Evolutionary conservation across 1,284 basidiomycete genomes (phyloP), one percentile per base, ranked within the genome.

Genomic region (Tilletia horrida): DNA sequence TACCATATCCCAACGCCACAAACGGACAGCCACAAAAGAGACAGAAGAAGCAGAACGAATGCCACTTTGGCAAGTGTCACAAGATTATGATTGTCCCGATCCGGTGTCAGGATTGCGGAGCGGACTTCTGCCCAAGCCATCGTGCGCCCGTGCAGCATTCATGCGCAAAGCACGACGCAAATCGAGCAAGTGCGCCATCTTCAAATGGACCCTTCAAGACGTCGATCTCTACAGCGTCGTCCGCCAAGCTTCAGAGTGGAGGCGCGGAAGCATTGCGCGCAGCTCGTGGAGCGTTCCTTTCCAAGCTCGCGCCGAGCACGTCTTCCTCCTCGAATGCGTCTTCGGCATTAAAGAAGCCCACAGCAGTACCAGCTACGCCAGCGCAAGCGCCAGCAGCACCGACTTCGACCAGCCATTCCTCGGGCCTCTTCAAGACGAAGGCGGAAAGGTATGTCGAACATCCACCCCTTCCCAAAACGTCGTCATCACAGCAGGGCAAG

Each of bases 51-150:
- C 45, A 61, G 1, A 74, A 74, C 67, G 74, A 78, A 55, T 78
- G 76, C 67, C 66, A 69, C 1, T 72, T 70, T 21, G 45, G 55
- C 50, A 74, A 70, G 64, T 78, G 76, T 68, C 64, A 66, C 35
- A 78, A 78, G 69, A 68, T 77, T 66, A 78, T 78, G 75, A 68
- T 78, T 40, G 75, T 77, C 23, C 75, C 74, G 13, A 78, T 78
- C 42, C 48, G 69, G 42, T 76, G 75, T 35, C 70, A 73, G 0
- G 68, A 69, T 25, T 76, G 75, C 63, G 45, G 45, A 1, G 67
- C 70, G 0, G 71, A 66, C 13, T 77, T 77, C 66, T 77, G 76
- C 47, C 76, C 76, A 13, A 72, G 71, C n/a, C 76, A 77, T 50
- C 69, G 76, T 6, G 76, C 76, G 13, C 76, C 76, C 0, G 69